These are phyloP conservation scores for Aspergillus novofumigatus DNA, from an alignment of 2,329 filamentous ascomycete species.

Conservation along the genomic window DNA sequence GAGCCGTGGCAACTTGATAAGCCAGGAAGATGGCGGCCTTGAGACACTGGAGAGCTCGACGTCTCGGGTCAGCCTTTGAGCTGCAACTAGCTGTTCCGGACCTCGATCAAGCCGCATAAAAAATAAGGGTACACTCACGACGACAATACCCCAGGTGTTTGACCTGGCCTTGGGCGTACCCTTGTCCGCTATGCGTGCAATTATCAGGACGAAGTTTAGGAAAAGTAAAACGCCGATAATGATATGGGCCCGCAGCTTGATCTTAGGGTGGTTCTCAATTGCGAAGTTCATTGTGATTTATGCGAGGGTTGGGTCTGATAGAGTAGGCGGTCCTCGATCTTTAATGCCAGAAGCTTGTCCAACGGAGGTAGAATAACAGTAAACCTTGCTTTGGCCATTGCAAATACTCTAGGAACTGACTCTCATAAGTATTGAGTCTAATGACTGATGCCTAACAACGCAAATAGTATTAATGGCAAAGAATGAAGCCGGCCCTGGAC, in stretches of 20 bases:
- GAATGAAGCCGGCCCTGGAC: neutral
- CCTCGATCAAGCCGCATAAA: neutral
- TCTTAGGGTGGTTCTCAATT: neutral
- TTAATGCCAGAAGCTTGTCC: neutral
- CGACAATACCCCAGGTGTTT: slow-evolving; percentile 21
- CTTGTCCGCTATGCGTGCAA: slow-evolving; percentile 16
- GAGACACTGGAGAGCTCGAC: slow-evolving; percentile 7
- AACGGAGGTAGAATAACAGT: neutral
- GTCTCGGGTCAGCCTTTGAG: neutral
- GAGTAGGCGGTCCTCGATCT: neutral
- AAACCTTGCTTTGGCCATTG: neutral
- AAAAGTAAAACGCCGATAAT: slow-evolving; percentile 7
- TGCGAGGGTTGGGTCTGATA: neutral
- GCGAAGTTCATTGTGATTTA: neutral
- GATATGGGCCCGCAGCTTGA: slow-evolving; percentile 13
- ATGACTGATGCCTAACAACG: neutral
- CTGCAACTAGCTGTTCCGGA: neutral
- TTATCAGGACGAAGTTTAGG: slow-evolving; percentile 15
- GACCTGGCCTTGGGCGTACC: slow-evolving; percentile 13
- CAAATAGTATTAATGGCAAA: neutral
- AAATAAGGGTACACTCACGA: slow-evolving; percentile 2
- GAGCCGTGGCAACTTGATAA: slow-evolving; percentile 18
- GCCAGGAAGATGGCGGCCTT: slow-evolving; percentile 21
- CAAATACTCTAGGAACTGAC: neutral
- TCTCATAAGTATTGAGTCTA: neutral